Percentiles rank a stretch among this genome's conserved stretches.
phyloP scores from a whole-genome alignment of 257 asterid species.

The Osmanthus fragrans region DNA sequence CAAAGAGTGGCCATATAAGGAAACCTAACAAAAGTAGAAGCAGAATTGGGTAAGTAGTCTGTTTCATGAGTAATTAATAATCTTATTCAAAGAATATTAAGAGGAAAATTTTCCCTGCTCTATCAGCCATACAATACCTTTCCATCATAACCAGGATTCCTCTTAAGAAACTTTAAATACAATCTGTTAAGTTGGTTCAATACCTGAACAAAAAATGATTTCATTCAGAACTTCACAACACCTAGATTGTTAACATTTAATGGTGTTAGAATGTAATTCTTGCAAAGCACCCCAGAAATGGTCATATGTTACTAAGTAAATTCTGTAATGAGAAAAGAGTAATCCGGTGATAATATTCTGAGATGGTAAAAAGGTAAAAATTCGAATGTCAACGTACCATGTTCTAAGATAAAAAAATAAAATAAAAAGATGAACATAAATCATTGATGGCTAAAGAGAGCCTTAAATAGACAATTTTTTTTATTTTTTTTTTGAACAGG shows the following conservation, averaged over 20 bases:
- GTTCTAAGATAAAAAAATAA: background rate
- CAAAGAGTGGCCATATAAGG: slow-evolving; percentile 90
- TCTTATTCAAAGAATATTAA: slow-evolving; percentile 9
- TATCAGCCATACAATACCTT: slow-evolving; percentile 53
- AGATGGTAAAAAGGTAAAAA: background rate
- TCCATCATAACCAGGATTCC: slow-evolving; percentile 97
- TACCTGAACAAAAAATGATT: slow-evolving; percentile 56
- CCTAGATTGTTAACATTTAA: background rate
- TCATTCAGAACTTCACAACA: slow-evolving; percentile 22
- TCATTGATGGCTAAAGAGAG: background rate
- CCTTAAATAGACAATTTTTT: background rate
- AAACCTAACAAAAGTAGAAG: slow-evolving; percentile 53
- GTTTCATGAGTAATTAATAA: slow-evolving; percentile 21
- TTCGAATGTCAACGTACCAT: background rate
- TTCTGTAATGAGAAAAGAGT: background rate
- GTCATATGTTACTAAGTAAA: background rate
- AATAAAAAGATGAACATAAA: background rate
- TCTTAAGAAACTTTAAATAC: slow-evolving; percentile 83
- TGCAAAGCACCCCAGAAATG: background rate
- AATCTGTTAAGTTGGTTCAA: slow-evolving; percentile 80
- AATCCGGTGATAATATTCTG: background rate
- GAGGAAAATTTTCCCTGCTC: slow-evolving; percentile 19
- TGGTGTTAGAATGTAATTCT: background rate
- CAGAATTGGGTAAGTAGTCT: slow-evolving; percentile 3
- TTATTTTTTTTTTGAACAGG: background rate